Conservation (phyloP, 2,329 filamentous ascomycete genomes). For the Apiospora hydei region DNA sequence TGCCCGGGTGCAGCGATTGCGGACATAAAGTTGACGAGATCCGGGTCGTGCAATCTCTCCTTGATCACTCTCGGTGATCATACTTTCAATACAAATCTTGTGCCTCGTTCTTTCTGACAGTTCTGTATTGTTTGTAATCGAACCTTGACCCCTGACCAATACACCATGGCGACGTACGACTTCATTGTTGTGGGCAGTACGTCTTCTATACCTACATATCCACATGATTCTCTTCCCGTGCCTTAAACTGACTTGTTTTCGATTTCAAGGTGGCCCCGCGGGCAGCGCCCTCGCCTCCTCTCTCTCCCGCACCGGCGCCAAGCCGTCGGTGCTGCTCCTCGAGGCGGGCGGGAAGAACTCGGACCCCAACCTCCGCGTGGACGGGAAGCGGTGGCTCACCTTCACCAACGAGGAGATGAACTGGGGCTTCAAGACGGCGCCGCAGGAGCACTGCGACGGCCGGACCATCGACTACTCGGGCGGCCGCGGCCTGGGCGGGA, state of each 20-base stretch:
- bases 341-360: slow-evolving; percentile 64
- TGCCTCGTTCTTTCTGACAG: background rate
- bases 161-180: slow-evolving; percentile 35
- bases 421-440: slow-evolving; percentile 58
- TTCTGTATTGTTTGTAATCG: no score
- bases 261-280: slow-evolving; percentile 61
- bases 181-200: slow-evolving; percentile 46
- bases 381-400: slow-evolving; percentile 63
- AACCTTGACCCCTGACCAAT: background rate
- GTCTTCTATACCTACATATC: slow-evolving; percentile 24
- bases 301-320: slow-evolving; percentile 54
- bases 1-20: background rate
- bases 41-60: background rate
- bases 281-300: slow-evolving; percentile 62
- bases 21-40: background rate
- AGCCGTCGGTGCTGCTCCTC: slow-evolving; percentile 63
- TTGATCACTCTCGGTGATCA: no score
- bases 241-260: background rate
- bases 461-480: slow-evolving; percentile 57
- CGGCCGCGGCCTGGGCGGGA: slow-evolving; percentile 59
- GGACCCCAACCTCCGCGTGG: slow-evolving; percentile 53
- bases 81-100: background rate
- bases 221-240: background rate
- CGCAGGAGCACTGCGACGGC: slow-evolving; percentile 51
- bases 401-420: slow-evolving; percentile 57